phyloP scores from a whole-genome alignment of 805 yeast genomes.

The Teunomyces stri region DNA sequence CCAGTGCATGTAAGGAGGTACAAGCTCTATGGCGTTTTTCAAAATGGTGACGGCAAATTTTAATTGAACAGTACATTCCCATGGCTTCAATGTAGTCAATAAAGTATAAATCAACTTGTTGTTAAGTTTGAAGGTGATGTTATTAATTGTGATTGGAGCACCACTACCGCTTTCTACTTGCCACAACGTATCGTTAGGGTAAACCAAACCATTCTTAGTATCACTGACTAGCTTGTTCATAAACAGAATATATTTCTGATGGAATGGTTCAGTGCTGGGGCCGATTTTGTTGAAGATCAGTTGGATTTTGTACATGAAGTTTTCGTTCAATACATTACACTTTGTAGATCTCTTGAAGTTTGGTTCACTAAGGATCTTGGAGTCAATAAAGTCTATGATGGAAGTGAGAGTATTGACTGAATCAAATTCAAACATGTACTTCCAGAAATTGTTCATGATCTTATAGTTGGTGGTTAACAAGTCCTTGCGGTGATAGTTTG shows the following conservation, averaged over 20 bases:
- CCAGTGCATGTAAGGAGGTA: conserved; percentile 66
- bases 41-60: conserved; percentile 53
- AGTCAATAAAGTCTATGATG: conserved; percentile 48
- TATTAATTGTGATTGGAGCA: conserved; percentile 46
- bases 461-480: conserved; percentile 50
- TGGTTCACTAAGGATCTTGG: conserved; percentile 54
- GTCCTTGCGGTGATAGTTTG: conserved; percentile 62
- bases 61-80: conserved; percentile 70
- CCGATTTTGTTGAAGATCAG: conserved; percentile 38
- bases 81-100: conserved; percentile 68
- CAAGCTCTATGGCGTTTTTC: conserved; percentile 59
- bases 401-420: conserved; percentile 34
- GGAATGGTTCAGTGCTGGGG: conserved; percentile 22
- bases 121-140: conserved; percentile 54
- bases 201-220: conserved; percentile 45
- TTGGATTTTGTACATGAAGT: conserved; percentile 59
- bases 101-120: conserved; percentile 67
- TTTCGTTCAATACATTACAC: conserved; percentile 74
- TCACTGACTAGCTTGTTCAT: conserved; percentile 51
- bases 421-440: conserved; percentile 56
- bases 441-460: conserved; percentile 66
- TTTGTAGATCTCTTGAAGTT: conserved; percentile 67
- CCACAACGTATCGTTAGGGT: conserved; percentile 52
- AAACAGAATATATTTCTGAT: conserved; percentile 42
- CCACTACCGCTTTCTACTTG: conserved; percentile 26